Evolutionary conservation across 306 rosid species (phyloP).

Genomic region (Vigna trinervia): DNA sequence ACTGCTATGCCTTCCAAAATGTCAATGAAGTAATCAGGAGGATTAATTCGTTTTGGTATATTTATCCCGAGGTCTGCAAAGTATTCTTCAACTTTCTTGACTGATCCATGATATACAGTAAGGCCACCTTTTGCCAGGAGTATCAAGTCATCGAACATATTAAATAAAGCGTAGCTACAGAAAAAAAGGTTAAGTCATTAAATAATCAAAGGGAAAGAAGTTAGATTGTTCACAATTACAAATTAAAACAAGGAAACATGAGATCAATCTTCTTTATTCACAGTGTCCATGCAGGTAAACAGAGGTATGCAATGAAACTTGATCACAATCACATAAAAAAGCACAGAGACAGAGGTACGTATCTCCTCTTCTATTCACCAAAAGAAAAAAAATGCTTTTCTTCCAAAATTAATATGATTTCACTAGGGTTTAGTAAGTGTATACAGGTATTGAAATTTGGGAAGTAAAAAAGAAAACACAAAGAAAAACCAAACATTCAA

Average conservation of each 20-base stretch:
- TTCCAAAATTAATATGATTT: background rate
- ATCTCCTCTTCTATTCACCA: background rate
- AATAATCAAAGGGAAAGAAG: slow-evolving; percentile 19
- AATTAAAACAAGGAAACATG: slow-evolving; percentile 1
- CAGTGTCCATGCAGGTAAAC: background rate
- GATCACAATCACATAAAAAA: background rate
- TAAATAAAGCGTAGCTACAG: slow-evolving; percentile 76
- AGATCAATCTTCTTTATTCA: background rate
- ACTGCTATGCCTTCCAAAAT: slow-evolving; percentile 75
- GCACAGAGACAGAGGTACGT: background rate
- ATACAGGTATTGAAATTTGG: background rate
- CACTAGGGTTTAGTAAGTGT: background rate
- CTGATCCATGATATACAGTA: slow-evolving; percentile 81
- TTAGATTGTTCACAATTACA: background rate
- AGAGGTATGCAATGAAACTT: background rate
- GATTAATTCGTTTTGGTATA: slow-evolving; percentile 74
- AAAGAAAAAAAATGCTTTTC: background rate
- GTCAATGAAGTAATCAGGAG: slow-evolving; percentile 86
- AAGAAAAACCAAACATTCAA: background rate
- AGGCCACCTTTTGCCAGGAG: slow-evolving; percentile 89
- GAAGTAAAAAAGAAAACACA: background rate
- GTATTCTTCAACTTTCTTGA: slow-evolving; percentile 71
- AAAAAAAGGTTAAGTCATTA: slow-evolving; percentile 25
- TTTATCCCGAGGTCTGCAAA: slow-evolving; percentile 70
- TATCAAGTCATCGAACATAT: slow-evolving; percentile 82